Evolutionary conservation across 1,284 basidiomycete species (phyloP).

Genomic region (Caloboletus inedulis): DNA sequence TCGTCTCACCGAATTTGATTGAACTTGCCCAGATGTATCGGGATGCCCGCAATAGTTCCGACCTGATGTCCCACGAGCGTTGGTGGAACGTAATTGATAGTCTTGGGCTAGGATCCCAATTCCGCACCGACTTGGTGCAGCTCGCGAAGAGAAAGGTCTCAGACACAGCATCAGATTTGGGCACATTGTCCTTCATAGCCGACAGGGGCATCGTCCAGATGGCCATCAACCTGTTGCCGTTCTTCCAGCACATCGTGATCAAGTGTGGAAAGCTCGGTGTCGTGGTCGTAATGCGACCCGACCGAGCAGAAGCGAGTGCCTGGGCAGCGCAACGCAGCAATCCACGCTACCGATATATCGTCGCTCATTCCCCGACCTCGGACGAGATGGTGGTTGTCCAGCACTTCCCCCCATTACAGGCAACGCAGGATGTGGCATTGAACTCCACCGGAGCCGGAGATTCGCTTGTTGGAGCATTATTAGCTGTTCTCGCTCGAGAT

Average conservation of each 20-base stretch:
- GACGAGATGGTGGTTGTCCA: constrained; percentile 56
- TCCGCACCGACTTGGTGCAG: constrained; percentile 61
- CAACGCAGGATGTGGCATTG: constrained; percentile 45
- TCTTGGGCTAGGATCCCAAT: constrained; percentile 60
- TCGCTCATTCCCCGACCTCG: constrained; percentile 47
- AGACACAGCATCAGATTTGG: constrained; percentile 39
- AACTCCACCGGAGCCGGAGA: constrained; percentile 93
- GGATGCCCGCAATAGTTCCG: constrained; percentile 44
- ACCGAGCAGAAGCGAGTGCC: constrained; percentile 37
- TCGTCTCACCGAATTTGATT: constrained; percentile 75
- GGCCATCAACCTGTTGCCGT: constrained; percentile 76
- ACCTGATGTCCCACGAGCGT: constrained; percentile 47
- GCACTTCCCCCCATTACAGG: constrained; percentile 62
- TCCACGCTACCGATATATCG: constrained; percentile 44
- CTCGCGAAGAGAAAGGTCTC: constrained; percentile 48
- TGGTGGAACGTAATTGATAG: constrained; percentile 69
- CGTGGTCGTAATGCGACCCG: constrained; percentile 58
- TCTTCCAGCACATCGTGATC: constrained; percentile 77
- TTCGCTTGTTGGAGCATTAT: constrained; percentile 75
- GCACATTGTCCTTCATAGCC: constrained; percentile 61
- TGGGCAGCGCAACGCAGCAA: constrained; percentile 53
- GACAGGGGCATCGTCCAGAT: constrained; percentile 72
- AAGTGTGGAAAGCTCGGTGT: constrained; percentile 77
- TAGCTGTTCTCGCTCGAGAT: constrained; percentile 52
- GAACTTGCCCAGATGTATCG: constrained; percentile 72